Evolutionary conservation across 768 basidiomycete species (phyloP).

Genomic region (Tulasnella calospora): DNA sequence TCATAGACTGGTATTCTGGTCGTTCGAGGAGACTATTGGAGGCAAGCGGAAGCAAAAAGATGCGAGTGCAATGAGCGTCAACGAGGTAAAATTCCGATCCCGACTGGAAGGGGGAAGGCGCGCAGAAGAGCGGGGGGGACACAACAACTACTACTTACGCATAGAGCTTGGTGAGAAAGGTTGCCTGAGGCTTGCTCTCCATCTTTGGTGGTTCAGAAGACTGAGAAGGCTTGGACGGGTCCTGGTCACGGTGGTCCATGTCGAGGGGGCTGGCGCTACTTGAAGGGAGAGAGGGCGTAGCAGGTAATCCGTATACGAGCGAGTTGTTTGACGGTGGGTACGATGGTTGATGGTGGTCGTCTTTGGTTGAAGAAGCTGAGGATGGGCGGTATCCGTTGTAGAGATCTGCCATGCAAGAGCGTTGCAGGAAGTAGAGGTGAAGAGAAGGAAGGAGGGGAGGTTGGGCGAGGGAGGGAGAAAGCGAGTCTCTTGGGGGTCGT

Average conservation of each 20-base stretch:
- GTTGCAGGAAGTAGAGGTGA: background rate
- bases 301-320: background rate
- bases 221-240: conserved; percentile 20
- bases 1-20: conserved; percentile 93
- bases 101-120: background rate
- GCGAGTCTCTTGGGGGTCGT: conserved; percentile 2
- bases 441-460: background rate
- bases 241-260: conserved; percentile 24
- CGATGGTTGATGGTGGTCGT: background rate
- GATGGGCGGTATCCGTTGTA: conserved; percentile 5
- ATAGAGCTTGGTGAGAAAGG: conserved; percentile 96
- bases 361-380: background rate
- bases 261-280: conserved; percentile 1
- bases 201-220: conserved; percentile 48
- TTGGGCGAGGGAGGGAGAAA: background rate
- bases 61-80: conserved; percentile 1
- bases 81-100: background rate
- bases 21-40: conserved; percentile 73
- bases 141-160: conserved; percentile 52
- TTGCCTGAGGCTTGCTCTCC: conserved; percentile 80
- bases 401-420: conserved; percentile 9
- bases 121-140: background rate
- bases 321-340: background rate
- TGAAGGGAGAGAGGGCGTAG: background rate
- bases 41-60: conserved; percentile 18